Evolutionary conservation across 2,329 filamentous ascomycete species (phyloP), one percentile per base, ranked within the genome.

Genomic region (Neoascochyta sp.): DNA sequence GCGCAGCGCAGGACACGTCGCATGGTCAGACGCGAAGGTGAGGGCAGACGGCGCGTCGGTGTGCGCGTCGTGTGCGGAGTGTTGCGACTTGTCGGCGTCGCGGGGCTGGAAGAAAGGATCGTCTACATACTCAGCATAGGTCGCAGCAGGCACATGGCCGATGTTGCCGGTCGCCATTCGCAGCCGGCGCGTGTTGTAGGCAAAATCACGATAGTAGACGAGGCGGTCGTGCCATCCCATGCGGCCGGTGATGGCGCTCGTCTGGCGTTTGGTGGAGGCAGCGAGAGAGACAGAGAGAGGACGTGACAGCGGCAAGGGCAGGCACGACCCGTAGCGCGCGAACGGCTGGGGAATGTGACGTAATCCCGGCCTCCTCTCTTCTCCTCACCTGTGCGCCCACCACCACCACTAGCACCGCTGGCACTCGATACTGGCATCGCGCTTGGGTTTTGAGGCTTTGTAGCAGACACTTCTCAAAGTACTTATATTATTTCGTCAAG

Each of bases 71-170:
- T 36, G 39, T 22, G 32, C 35, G n/a, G n/a, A n/a, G 11, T 36
- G 37, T 19, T 43, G 35, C 14, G 27, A 35, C 20, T 30, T 15
- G 11, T 29, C 22, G 15, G 38, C 24, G 23, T 43, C 40, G 32
- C 40, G 47, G 25, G 22, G 31, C 22, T 43, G 36, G 38, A 41
- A 20, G 37, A 48, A 52, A 43, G 49, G 41, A 33, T 46, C 47
- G 33, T 43, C 42, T 49, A 69, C 70, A 57, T 71, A 75, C 71
- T 72, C 68, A 57, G 71, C 70, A 64, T 68, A 74, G 36, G 62
- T 64, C 39, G 64, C 62, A 39, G 70, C 69, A 48, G 68, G 64
- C 39, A 63, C 57, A 39, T 66, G 62, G 44, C 60, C 63, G 44
- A 74, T 69, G 52, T 66, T 67, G 39, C 59, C 61, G 48, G 54